Evolutionary conservation across 495 filamentous ascomycete species (phyloP), one percentile per base, ranked within the genome.

Genomic region (Neurospora africana): DNA sequence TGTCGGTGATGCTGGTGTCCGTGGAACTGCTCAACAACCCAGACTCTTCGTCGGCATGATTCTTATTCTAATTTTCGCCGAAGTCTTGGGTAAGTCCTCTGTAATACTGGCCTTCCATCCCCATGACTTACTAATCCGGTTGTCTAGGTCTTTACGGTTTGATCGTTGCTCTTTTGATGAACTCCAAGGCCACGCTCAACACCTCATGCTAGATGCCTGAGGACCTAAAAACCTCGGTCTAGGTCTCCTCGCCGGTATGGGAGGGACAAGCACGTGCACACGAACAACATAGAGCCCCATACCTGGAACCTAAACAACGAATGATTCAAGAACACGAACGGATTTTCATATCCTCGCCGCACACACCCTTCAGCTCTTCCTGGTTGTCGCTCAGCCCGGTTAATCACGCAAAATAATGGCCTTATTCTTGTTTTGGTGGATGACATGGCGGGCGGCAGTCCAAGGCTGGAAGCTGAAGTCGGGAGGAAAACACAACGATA

Each of bases 41-140:
- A 88, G 94, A 78, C 89, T 99, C 70, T 99, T 97, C 86, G 95
- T 99, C 83, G 95, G 95, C 87, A 99, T 99, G 95, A 98, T 99
- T 86, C 85, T 99, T 79, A 99, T 99, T 87, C 94, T 99, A 87
- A 99, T 99, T 97, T 99, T 99, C 87, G 95, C 96, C 79, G 95
- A 98, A 97, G 95, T 98, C 75, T 84, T 99, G 89, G 95, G 94
- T 93, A 85, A 75, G 90, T 85, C 27, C 30, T 35, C 19, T n/a
- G 36, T 36, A 8, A 13, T 15, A 23, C 17, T 38, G 21, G 27
- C 17, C n/a, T 47, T 71, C 19, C 69, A 53, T 61, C 30, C 70
- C 37, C 40, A 13, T 76, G 72, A 53, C 40, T 41, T 67, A 61
- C 40, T 77, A 70, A 75, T 70, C 53, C 27, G 19, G 9, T 3